These are phyloP conservation scores for Austroboletus eburneus DNA, from an alignment of 768 basidiomycete genomes.

Conservation along the genomic window DNA sequence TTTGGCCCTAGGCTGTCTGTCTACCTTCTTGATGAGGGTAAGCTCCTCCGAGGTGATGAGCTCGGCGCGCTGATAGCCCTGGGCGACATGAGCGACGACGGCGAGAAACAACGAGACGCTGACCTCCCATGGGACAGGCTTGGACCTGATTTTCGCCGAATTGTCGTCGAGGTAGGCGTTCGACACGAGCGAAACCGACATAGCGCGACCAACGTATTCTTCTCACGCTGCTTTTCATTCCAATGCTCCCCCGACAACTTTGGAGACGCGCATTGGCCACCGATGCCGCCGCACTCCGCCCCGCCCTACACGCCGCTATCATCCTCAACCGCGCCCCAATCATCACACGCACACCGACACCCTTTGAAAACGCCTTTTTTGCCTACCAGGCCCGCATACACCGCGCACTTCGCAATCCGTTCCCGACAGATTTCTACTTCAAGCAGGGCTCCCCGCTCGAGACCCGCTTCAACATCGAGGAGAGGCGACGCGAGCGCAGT, in stretches of 20 bases:
- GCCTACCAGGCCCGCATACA: slow-evolving; percentile 79
- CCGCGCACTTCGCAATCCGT: slow-evolving; percentile 82
- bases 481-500: slow-evolving; percentile 62
- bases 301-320: slow-evolving; percentile 55
- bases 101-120: slow-evolving; percentile 1
- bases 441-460: slow-evolving; percentile 86
- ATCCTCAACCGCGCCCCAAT: slow-evolving; percentile 77
- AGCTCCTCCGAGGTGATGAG: slow-evolving; percentile 87
- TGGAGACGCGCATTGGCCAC: slow-evolving; percentile 42
- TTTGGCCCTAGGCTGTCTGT: slow-evolving; percentile 71
- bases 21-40: slow-evolving; percentile 83
- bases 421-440: slow-evolving; percentile 90
- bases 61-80: slow-evolving; percentile 95
- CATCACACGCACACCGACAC: slow-evolving; percentile 63
- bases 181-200: slow-evolving; percentile 76
- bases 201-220: slow-evolving; percentile 31
- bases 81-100: slow-evolving; percentile 12
- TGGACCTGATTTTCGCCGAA: slow-evolving; percentile 82
- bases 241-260: background rate
- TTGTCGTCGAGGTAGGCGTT: slow-evolving; percentile 84
- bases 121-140: slow-evolving; percentile 97
- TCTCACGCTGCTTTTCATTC: slow-evolving; percentile 30
- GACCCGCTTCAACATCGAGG: slow-evolving; percentile 72
- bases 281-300: slow-evolving; percentile 29
- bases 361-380: slow-evolving; percentile 79